These are phyloP conservation scores for Murraya koenigii DNA, from an alignment of 345 rosid genomes.

Conservation along the genomic window DNA sequence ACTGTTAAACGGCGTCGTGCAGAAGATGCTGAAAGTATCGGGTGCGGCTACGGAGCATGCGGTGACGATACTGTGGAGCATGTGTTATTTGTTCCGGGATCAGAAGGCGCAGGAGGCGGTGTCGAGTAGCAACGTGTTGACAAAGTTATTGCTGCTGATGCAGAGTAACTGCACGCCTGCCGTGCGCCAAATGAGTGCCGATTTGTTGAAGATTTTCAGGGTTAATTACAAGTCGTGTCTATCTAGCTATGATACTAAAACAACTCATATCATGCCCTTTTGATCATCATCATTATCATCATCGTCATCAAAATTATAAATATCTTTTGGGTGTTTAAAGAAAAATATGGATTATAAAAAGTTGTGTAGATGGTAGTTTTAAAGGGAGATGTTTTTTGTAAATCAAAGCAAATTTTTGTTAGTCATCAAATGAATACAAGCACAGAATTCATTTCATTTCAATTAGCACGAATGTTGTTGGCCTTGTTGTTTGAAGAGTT, in stretches of 20 bases:
- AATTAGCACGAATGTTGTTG: background rate
- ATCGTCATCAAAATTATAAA: background rate
- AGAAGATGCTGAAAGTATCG: conserved; percentile 71
- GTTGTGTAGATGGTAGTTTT: background rate
- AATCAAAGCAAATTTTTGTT: conserved; percentile 52
- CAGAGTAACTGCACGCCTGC: conserved; percentile 77
- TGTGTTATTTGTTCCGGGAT: conserved; percentile 66
- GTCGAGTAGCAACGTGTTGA: conserved; percentile 58
- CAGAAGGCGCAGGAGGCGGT: conserved; percentile 62
- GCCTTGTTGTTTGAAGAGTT: background rate
- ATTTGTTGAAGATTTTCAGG: conserved; percentile 64
- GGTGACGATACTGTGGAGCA: conserved; percentile 75
- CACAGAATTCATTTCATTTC: conserved; percentile 19
- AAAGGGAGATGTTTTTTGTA: conserved; percentile 28
- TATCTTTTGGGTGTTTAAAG: background rate
- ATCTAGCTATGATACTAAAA: conserved; percentile 74
- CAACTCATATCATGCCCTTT: conserved; percentile 89
- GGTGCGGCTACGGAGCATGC: conserved; percentile 74
- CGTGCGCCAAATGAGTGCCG: conserved; percentile 71
- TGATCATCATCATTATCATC: conserved; percentile 32
- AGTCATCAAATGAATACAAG: conserved; percentile 16
- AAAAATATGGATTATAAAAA: no score
- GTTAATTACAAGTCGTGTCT: conserved; percentile 50
- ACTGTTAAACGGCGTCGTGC: conserved; percentile 64
- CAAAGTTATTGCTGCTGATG: conserved; percentile 74